These are phyloP conservation scores for Erigeron canadensis DNA, from an alignment of 129 eudicot genomes.

Conservation along the genomic window DNA sequence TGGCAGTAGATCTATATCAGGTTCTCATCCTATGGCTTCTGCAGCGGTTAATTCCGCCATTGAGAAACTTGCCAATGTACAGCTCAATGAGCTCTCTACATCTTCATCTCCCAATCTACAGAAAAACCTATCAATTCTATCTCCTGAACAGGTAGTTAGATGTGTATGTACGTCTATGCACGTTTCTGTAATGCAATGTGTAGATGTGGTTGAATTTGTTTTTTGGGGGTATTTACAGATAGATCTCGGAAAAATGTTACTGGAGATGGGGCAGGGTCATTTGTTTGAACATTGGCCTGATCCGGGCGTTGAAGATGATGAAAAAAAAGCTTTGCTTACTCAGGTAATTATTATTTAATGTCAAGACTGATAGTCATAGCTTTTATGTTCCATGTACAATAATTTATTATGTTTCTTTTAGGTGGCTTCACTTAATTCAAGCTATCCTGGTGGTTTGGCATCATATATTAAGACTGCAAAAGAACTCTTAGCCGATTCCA, in stretches of 20 bases:
- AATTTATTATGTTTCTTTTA: slow-evolving; percentile 25
- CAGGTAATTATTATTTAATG: slow-evolving; percentile 48
- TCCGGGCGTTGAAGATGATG: slow-evolving; percentile 71
- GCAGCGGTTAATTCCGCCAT: slow-evolving; percentile 44
- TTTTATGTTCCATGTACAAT: background rate
- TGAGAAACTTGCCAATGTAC: slow-evolving; percentile 44
- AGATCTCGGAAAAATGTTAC: slow-evolving; percentile 63
- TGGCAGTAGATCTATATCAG: too few species aligned
- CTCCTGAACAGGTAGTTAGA: slow-evolving; percentile 60
- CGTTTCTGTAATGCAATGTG: background rate
- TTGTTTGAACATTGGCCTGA: slow-evolving; percentile 84
- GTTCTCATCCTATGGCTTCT: slow-evolving; percentile 22
- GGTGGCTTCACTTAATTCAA: slow-evolving; percentile 73
- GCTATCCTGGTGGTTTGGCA: slow-evolving; percentile 81
- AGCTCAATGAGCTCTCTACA: slow-evolving; percentile 47
- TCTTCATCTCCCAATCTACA: slow-evolving; percentile 54
- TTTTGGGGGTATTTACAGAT: slow-evolving; percentile 32
- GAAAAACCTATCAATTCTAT: slow-evolving; percentile 57
- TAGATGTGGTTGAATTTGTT: background rate
- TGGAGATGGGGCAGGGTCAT: slow-evolving; percentile 63
- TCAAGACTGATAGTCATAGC: background rate
- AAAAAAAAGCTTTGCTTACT: slow-evolving; percentile 54
- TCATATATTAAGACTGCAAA: slow-evolving; percentile 84
- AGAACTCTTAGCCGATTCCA: slow-evolving; percentile 88
- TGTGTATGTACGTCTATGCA: background rate